Conservation (phyloP, 1,284 basidiomycete genomes). For the Sporisorium exsertum region DNA sequence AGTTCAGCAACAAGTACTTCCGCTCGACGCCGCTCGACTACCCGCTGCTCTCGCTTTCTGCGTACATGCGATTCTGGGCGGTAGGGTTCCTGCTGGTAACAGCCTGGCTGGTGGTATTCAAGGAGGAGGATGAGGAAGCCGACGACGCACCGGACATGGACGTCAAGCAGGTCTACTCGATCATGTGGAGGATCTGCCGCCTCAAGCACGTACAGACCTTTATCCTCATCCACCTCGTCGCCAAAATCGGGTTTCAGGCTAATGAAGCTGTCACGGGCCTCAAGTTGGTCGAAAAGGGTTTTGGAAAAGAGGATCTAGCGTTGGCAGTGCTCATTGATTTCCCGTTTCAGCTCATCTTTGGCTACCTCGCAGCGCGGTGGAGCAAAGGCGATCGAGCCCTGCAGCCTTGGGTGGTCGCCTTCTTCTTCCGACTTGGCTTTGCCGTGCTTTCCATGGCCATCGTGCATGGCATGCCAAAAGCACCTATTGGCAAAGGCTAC, state of each 20-base stretch:
- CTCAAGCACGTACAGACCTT: conserved; percentile 92
- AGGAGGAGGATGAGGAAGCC: conserved; percentile 78
- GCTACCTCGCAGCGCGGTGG: conserved; percentile 96
- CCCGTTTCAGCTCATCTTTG: conserved; percentile 94
- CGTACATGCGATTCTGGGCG: conserved; percentile 89
- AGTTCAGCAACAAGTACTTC: conserved; percentile 86
- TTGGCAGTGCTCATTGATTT: conserved; percentile 96
- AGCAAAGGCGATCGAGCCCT: conserved; percentile 70
- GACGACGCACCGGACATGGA: conserved; percentile 80
- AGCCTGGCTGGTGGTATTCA: conserved; percentile 86
- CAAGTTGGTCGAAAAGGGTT: conserved; percentile 96
- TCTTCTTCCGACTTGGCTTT: conserved; percentile 86
- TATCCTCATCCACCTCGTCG: conserved; percentile 86
- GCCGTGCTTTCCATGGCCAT: conserved; percentile 79
- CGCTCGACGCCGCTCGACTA: conserved; percentile 75
- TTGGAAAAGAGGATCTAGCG: conserved; percentile 94
- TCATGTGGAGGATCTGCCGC: conserved; percentile 93
- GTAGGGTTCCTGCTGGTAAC: conserved; percentile 85
- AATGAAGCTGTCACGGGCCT: conserved; percentile 92
- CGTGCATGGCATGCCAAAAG: conserved; percentile 83
- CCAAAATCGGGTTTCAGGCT: conserved; percentile 95
- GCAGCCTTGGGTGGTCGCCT: conserved; percentile 83
- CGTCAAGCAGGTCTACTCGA: conserved; percentile 88
- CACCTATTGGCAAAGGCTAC: conserved; percentile 76
- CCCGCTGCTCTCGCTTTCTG: conserved; percentile 82